Base-by-base conservation (phyloP, 352 stramenopile species). In the Peronospora farinosa region DNA sequence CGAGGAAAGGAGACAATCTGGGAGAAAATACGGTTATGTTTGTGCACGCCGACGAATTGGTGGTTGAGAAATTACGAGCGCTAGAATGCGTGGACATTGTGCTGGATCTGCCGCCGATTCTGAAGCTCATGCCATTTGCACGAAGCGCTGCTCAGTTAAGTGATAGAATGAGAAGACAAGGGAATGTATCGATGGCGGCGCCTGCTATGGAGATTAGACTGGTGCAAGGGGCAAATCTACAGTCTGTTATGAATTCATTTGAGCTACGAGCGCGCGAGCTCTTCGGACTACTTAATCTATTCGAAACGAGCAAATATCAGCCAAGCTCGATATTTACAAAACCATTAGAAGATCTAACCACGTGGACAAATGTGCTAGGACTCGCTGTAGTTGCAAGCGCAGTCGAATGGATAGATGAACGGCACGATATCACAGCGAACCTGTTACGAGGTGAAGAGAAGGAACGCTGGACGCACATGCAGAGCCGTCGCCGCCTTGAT, bases 91-190 rank as follows among this genome's bases (percentile, higher is more conserved):
- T 84, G 25, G 67, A 72, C 5, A 63, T 46, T 31, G 62, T 85
- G 25, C 47, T 77, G 32, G 47, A 71, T 30, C 35, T 87, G 19
- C 74, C 74, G 5, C 35, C 62, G 19, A 67, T 92, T 36, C 53
- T 88, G 41, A 92, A 90, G 54, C 56, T 92, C 15, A 68, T 83
- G 61, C 81, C 81, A 9, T 84, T 92, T 15, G 74, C 74, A 5
- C 58, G 74, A 23, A 84, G 68, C 32, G 57, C 67, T 36, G 54
- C 54, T 9, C 70, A 84, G 30, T 39, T 80, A 42, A 68, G 59
- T 40, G 40, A 63, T n/a, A 67, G 44, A 19, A 60, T 67, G 43
- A 50, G 9, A 15, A 46, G 6, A 17, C 27, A 57, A 39, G 35
- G 25, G 27, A 38, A 33, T 21, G 30, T 41, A n/a, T 63, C 60